phyloP scores from a whole-genome alignment of 371 early-diverging fungal genomes.

The Mortierella sp. region DNA sequence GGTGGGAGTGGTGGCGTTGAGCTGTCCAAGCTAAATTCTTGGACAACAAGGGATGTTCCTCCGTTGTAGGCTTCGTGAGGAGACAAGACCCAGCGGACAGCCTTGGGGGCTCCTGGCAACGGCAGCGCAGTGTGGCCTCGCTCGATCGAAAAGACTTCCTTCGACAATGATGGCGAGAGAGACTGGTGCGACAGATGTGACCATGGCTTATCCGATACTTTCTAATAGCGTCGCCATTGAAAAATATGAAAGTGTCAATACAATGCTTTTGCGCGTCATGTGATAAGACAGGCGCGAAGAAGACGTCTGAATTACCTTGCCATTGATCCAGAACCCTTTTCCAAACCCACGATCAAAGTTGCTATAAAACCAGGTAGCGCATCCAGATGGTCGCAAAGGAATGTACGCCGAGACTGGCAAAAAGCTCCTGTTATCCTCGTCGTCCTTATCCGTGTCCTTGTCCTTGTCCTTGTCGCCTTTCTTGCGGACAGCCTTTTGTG shows the following conservation, averaged over 20 bases:
- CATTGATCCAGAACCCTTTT: slow-evolving; percentile 59
- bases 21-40: slow-evolving; percentile 12
- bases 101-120: neutral
- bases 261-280: neutral
- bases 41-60: slow-evolving; percentile 58
- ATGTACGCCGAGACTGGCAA: slow-evolving; percentile 55
- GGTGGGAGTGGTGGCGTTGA: slow-evolving; percentile 2
- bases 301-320: slow-evolving; percentile 50
- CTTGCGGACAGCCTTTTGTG: neutral
- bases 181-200: slow-evolving; percentile 71
- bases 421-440: slow-evolving; percentile 21
- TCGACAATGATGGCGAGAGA: slow-evolving; percentile 62
- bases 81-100: slow-evolving; percentile 40
- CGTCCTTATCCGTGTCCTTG: slow-evolving; percentile 10
- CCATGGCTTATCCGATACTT: slow-evolving; percentile 63
- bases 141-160: slow-evolving; percentile 32
- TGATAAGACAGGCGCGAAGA: neutral
- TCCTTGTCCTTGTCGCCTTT: neutral
- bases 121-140: neutral
- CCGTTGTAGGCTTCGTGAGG: slow-evolving; percentile 59
- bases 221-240: slow-evolving; percentile 34
- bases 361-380: slow-evolving; percentile 63
- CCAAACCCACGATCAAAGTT: slow-evolving; percentile 73
- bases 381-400: slow-evolving; percentile 58
- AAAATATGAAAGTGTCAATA: neutral